Evolutionary conservation across 257 asterid genomes (phyloP), one percentile per base, ranked within the genome.

Genomic region (Solanum tarijense): DNA sequence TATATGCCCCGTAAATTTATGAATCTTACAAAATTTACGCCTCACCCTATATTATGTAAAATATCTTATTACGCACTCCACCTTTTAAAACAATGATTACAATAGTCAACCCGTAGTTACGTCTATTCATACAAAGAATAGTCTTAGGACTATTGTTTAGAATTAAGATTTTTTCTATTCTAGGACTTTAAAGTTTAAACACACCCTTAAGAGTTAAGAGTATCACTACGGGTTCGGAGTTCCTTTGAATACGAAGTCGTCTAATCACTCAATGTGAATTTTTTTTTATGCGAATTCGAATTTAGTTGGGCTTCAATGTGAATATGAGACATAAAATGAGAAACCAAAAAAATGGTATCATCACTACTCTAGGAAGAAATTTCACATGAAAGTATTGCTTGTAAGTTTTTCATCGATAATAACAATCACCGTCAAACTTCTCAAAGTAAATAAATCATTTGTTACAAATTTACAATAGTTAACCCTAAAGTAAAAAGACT

Each of bases 221-320:
- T 52, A 52, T 52, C 10, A 18, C 23, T 52, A 2, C 4, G 10
- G n/a, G 2, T 55, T 6, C 0, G 1, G 4, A 18, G 10, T 55
- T 55, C 23, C 9, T 18, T 55, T 55, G 10, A 0, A 52, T 52
- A 52, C 10, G 0, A 0, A 2, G 4, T 52, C 0, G 0, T 52
- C 0, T 36, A 7, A 36, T 36, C 43, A 9, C 3, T 39, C 43
- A 39, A 9, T 39, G 3, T 39, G 43, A 9, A 36, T 2, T 9
- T 9, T 39, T 48, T 16, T 52, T 16, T 6, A 46, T 4, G 62
- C 0, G 3, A 52, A 52, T 52, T 6, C 4, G 0, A 18, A 52
- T 52, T 52, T 52, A 52, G 1, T 52, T 52, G 10, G 0, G 4
- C 10, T 52, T 18, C 2, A 52, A 52, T 18, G 0, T 52, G 2